Evolutionary conservation across 1,284 basidiomycete genomes (phyloP), one percentile per base, ranked within the genome.

Genomic region (Tilletia horrida): DNA sequence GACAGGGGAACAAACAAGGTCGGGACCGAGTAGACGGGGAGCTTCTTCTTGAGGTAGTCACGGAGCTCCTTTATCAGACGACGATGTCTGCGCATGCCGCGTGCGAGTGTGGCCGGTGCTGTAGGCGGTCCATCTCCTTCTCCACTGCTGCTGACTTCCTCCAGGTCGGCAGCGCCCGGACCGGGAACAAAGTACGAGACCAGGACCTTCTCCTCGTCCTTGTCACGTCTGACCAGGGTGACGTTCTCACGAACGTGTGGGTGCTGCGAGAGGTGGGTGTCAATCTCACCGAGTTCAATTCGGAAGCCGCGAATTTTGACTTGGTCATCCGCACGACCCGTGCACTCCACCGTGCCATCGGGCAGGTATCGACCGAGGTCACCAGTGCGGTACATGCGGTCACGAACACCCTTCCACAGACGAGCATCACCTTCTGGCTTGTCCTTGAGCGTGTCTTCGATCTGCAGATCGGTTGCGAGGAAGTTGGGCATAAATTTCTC

Each of bases 301-400:
- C 96, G 87, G 89, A 99, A 99, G 7, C 96, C 96, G 70, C 96
- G 91, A 82, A 99, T 98, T 85, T 99, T 98, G 84, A 99, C 92
- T 83, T 99, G 96, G 81, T 98, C 96, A 81, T 99, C 96, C 3
- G 94, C 94, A 62, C 96, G 89, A 11, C 96, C 96, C 0, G 92
- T 95, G 83, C 96, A 98, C 82, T 98, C 96, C 18, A 99, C 96
- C 47, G 88, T 89, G 3, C 96, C 96, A 80, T 92, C 88, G 1
- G 96, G 92, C 35, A 92, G 85, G 84, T 98, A 98, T 16, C 96
- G 88, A 2, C 96, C 96, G 1, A 99, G 86, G 83, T 99, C 96
- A 40, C 96, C 96, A 29, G 93, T 94, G 72, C 92, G 88, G 84
- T 99, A 98, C 93, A 99, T 94, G 71, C 96, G 85, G 84, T 99